Percentiles rank a stretch among this genome's conserved stretches.
These are phyloP conservation scores for Apiotrichum porosum DNA, from an alignment of 1,284 basidiomycete genomes.

Conservation along the genomic window DNA sequence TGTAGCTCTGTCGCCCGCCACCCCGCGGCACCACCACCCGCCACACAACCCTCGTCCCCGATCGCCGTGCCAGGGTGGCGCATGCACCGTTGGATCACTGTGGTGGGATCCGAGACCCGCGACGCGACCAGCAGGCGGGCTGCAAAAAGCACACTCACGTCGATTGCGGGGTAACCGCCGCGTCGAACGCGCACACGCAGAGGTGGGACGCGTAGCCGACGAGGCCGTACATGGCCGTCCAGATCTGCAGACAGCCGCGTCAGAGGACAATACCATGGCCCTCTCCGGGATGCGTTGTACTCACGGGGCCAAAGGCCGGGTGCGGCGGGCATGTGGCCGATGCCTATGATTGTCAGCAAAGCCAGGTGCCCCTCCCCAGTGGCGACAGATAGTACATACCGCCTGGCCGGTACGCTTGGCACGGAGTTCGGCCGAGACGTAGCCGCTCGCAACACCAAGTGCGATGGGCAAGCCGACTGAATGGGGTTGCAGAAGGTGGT, in stretches of 20 bases:
- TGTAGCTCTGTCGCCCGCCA: too few relatives aligned
- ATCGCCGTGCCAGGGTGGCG: too few relatives aligned
- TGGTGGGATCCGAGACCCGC: too few relatives aligned
- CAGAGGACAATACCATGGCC: background rate
- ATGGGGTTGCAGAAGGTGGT: background rate
- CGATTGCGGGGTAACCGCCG: slow-evolving; percentile 48
- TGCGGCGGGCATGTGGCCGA: slow-evolving; percentile 3
- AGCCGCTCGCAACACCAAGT: slow-evolving; percentile 57
- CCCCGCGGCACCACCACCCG: too few relatives aligned
- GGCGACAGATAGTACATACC: background rate
- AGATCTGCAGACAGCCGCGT: slow-evolving; percentile 13
- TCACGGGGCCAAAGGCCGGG: slow-evolving; percentile 10
- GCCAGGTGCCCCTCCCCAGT: too few relatives aligned
- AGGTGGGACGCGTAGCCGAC: slow-evolving; percentile 73
- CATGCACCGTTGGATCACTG: too few relatives aligned
- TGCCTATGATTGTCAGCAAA: background rate
- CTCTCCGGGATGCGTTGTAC: background rate
- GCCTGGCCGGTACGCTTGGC: slow-evolving; percentile 4
- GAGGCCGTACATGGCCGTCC: slow-evolving; percentile 47
- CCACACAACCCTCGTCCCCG: too few relatives aligned
- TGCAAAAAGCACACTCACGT: slow-evolving; percentile 51
- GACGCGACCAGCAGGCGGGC: too few relatives aligned
- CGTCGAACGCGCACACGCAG: slow-evolving; percentile 58
- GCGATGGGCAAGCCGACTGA: slow-evolving; percentile 59
- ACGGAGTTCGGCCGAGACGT: slow-evolving; percentile 40